A percentile compares a stretch with the other conserved stretches of the same genome.
Evolutionary conservation across 1,284 basidiomycete genomes (phyloP).

Genomic region (Malassezia nana): DNA sequence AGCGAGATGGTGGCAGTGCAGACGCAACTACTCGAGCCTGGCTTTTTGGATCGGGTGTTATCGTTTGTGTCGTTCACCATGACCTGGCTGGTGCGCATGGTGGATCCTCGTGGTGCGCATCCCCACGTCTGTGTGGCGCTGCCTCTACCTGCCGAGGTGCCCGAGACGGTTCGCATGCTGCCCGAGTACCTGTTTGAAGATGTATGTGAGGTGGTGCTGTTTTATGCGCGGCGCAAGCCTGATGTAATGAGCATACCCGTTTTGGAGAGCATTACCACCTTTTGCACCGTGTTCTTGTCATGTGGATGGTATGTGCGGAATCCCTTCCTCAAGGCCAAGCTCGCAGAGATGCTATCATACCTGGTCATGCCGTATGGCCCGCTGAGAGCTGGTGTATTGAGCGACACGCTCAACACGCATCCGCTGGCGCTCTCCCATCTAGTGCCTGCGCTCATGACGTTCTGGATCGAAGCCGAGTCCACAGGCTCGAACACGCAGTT

Average conservation of each 20-base stretch:
- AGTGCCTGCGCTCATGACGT: conserved; percentile 82
- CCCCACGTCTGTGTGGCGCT: conserved; percentile 51
- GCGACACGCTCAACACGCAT: conserved; percentile 71
- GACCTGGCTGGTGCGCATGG: conserved; percentile 84
- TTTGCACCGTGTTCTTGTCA: conserved; percentile 80
- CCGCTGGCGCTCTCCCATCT: conserved; percentile 74
- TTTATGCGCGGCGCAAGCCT: conserved; percentile 63
- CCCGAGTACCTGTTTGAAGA: conserved; percentile 94
- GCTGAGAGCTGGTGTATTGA: conserved; percentile 67
- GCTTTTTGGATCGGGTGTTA: conserved; percentile 67
- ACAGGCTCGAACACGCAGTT: conserved; percentile 97
- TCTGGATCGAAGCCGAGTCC: conserved; percentile 95
- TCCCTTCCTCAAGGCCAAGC: conserved; percentile 93
- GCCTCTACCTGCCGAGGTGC: conserved; percentile 75
- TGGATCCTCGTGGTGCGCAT: conserved; percentile 72
- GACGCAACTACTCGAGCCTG: conserved; percentile 75
- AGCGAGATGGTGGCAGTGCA: conserved; percentile 63
- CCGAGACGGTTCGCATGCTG: conserved; percentile 71
- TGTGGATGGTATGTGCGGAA: conserved; percentile 98
- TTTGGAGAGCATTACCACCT: conserved; percentile 74
- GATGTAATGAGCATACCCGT: conserved; percentile 66
- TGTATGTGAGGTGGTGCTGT: conserved; percentile 74
- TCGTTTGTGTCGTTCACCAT: conserved; percentile 81
- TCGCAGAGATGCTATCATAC: conserved; percentile 80
- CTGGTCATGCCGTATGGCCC: conserved; percentile 68